Evolutionary conservation across 2,329 filamentous ascomycete species (phyloP), one percentile per base, ranked within the genome.

Genomic region (Hypocrella siamensis): DNA sequence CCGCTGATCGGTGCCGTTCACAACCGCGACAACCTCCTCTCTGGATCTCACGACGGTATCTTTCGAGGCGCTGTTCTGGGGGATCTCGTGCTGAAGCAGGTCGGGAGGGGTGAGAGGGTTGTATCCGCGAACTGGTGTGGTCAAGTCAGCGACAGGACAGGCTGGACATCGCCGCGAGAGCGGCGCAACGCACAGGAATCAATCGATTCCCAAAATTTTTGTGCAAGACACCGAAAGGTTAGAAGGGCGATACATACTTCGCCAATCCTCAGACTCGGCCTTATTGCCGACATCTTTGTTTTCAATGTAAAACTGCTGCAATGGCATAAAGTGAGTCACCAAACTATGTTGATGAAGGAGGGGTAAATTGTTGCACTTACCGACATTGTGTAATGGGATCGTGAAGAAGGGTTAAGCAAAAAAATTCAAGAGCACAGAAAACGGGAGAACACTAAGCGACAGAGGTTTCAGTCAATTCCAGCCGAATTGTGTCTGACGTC

Each of bases 91-190:
- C 57, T 96, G 88, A 38, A 98, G 83, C 40, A 98, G 75, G 49
- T 93, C 83, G 39, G 90, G 90, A 6, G 90, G 77, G 11, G 84
- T 94, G 43, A 98, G 66, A 46, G 83, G 88, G 54, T 93, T 93
- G 69, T 92, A 88, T 46, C 88, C 88, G 40, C 79, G 78, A 56
- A 85, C 79, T 83, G 40, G 24, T 5, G 18, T 37, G 31, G 17
- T 19, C 6, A 28, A 22, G 22, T 31, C 19, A 17, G n/a, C 26
- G 15, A 26, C n/a, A n/a, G n/a, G n/a, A n/a, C n/a, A n/a, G n/a
- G n/a, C n/a, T n/a, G n/a, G n/a, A n/a, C n/a, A n/a, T n/a, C n/a
- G n/a, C n/a, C n/a, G n/a, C n/a, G n/a, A n/a, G n/a, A n/a, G n/a
- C n/a, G 26, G 11, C n/a, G 27, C 24, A 18, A 26, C 17, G 21